Conservation (phyloP, 106 monocot species). For the Narthecium ossifragum region DNA sequence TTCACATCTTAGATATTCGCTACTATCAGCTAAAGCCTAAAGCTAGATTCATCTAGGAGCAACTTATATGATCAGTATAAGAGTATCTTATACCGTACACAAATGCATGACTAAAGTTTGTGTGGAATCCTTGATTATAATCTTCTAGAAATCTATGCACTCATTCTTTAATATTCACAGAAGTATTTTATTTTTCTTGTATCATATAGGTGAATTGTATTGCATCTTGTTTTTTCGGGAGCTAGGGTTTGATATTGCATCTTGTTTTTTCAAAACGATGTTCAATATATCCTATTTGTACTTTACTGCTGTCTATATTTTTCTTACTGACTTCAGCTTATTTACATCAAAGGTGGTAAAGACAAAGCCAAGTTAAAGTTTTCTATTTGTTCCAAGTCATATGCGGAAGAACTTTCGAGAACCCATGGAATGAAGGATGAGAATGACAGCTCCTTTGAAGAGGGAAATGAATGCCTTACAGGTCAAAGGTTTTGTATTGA, state of each 20-base stretch:
- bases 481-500: not conserved
- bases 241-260: not conserved
- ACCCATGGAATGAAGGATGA: slow-evolving; percentile 16
- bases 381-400: slow-evolving; percentile 25
- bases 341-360: slow-evolving; percentile 27
- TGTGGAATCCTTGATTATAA: too few species aligned
- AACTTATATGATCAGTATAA: too few species aligned
- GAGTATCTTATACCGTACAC: too few species aligned
- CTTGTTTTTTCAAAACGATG: not conserved
- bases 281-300: not conserved
- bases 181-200: not conserved
- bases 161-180: not conserved
- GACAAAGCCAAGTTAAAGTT: slow-evolving; percentile 38
- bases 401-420: not conserved
- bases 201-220: not conserved
- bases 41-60: too few species aligned
- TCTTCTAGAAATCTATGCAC: not conserved
- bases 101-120: too few species aligned
- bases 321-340: not conserved
- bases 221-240: not conserved
- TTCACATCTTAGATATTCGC: too few species aligned
- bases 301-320: too few species aligned
- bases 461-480: slow-evolving; percentile 4
- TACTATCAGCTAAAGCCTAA: too few species aligned
- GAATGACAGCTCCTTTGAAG: slow-evolving; percentile 15